These are phyloP conservation scores for Naematelia aurantialba DNA, from an alignment of 768 basidiomycete species.

Conservation along the genomic window DNA sequence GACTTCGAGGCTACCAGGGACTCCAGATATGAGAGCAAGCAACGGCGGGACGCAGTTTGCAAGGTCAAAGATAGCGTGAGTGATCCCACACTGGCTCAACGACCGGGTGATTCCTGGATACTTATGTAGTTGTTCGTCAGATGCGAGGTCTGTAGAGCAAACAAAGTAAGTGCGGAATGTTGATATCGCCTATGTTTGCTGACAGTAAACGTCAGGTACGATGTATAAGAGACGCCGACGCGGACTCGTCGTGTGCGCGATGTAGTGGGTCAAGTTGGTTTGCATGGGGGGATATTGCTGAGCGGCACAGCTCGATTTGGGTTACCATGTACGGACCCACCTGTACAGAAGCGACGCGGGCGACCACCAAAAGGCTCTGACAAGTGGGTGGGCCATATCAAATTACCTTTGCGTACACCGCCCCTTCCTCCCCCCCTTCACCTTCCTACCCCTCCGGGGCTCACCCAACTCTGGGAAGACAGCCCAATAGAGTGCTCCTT, in stretches of 20 bases:
- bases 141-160: slow-evolving; percentile 17
- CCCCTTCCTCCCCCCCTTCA: not conserved
- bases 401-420: not conserved
- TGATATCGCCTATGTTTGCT: not conserved
- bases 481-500: no score
- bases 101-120: not conserved
- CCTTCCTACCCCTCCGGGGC: no score
- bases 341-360: slow-evolving; percentile 13
- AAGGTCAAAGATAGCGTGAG: not conserved
- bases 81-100: not conserved
- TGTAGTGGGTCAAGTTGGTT: slow-evolving; percentile 9
- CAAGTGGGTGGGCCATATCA: not conserved
- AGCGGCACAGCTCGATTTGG: slow-evolving; percentile 9
- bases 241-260: slow-evolving; percentile 15
- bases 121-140: not conserved
- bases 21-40: not conserved
- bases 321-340: slow-evolving; percentile 16
- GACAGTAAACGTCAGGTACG: slow-evolving; percentile 10
- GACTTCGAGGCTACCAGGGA: not conserved
- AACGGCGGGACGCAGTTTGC: not conserved
- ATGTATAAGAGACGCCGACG: slow-evolving; percentile 9
- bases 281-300: not conserved
- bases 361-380: slow-evolving; percentile 8
- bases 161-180: slow-evolving; percentile 8
- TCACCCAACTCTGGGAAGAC: no score